Evolutionary conservation across 306 rosid species (phyloP).

Genomic region (Casuarina glauca): DNA sequence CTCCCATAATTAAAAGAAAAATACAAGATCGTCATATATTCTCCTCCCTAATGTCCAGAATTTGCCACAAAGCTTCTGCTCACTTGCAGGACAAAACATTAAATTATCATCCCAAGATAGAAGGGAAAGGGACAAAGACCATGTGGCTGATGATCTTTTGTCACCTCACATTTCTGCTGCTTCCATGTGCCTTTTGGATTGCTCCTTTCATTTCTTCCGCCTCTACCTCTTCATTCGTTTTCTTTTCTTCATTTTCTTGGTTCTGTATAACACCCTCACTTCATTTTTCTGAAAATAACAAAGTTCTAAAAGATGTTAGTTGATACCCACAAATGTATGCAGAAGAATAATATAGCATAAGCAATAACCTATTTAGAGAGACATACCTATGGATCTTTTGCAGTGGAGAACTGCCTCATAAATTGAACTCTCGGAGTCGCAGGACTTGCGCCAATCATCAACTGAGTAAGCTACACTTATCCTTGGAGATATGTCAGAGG

Average conservation of each 20-base stretch:
- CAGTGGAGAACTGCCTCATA: conserved; percentile 98
- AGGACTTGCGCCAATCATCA: conserved; percentile 78
- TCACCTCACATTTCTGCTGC: conserved; percentile 36
- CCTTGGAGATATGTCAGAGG: conserved; percentile 68
- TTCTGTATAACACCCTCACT: conserved; percentile 25
- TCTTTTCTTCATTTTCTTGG: conserved; percentile 22
- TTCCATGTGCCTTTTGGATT: conserved; percentile 44
- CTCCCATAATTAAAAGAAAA: conserved; percentile 33
- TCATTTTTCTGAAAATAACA: conserved; percentile 53
- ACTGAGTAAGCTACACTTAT: conserved; percentile 73
- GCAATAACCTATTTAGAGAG: not conserved
- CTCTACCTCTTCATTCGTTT: conserved; percentile 20
- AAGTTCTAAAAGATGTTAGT: conserved; percentile 3
- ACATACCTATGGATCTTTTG: conserved; percentile 88
- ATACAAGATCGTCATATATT: conserved; percentile 37
- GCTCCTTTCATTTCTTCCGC: conserved; percentile 22
- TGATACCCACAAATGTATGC: conserved; percentile 12
- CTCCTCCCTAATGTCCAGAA: conserved; percentile 25
- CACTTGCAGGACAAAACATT: conserved; percentile 21
- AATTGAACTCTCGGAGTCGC: conserved; percentile 95
- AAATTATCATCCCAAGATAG: conserved; percentile 39
- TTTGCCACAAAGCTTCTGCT: conserved; percentile 27
- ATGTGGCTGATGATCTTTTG: conserved; percentile 58
- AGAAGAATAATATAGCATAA: not conserved
- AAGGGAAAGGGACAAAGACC: conserved; percentile 40